A percentile compares a stretch with the other conserved stretches of the same genome.
phyloP scores from a whole-genome alignment of 1,139 yeast genomes.

The Waltiozyma sp. region DNA sequence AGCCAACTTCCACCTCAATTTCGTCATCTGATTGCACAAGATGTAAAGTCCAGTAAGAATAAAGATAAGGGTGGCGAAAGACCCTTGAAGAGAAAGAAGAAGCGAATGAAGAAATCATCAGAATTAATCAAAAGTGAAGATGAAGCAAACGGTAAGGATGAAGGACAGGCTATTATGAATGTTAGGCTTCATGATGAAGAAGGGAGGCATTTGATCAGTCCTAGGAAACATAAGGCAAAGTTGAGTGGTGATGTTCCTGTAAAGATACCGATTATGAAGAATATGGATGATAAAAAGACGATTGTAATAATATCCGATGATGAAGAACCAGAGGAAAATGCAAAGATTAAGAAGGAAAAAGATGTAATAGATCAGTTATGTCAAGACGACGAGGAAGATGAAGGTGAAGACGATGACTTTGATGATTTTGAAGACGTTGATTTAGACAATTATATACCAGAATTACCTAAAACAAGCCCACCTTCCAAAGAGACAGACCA shows the following conservation, averaged over 20 bases:
- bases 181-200: not conserved
- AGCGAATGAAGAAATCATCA: not conserved
- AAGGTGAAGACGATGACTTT: constrained; percentile 21
- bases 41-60: not conserved
- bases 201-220: not conserved
- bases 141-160: not conserved
- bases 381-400: constrained; percentile 12
- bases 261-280: not conserved
- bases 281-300: too few relatives aligned
- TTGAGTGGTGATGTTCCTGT: too few relatives aligned
- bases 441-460: constrained; percentile 20
- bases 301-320: not conserved
- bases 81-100: not conserved
- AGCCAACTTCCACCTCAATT: not conserved
- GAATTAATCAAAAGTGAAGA: not conserved
- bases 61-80: not conserved
- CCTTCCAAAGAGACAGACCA: constrained; percentile 10
- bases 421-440: constrained; percentile 33
- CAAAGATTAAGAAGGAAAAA: too few relatives aligned
- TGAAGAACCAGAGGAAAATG: too few relatives aligned
- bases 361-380: too few relatives aligned
- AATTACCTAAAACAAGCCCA: constrained; percentile 8
- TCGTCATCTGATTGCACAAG: not conserved
- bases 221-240: too few relatives aligned
- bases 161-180: not conserved